phyloP scores from a whole-genome alignment of 495 filamentous ascomycete genomes.

The Penicillium soppii region DNA sequence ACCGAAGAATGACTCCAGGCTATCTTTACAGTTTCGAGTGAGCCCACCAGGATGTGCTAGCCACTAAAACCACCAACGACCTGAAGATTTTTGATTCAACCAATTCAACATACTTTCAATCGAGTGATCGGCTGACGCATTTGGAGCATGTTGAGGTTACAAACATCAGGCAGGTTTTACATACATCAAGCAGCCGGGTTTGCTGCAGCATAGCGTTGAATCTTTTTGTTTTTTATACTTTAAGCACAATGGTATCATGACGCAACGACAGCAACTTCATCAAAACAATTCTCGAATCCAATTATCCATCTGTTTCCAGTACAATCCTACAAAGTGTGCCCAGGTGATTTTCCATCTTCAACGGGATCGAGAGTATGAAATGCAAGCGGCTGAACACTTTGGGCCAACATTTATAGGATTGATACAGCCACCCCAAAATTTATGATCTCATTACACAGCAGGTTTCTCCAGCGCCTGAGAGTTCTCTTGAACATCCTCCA shows the following conservation, averaged over 20 bases:
- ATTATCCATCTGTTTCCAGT: too few relatives aligned
- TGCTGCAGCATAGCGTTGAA: slow-evolving; percentile 11
- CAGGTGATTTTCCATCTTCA: too few relatives aligned
- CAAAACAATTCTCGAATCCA: neutral
- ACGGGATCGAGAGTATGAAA: too few relatives aligned
- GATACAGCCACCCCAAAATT: too few relatives aligned
- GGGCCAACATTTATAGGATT: too few relatives aligned
- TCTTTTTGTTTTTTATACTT: neutral
- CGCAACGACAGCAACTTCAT: slow-evolving; percentile 2
- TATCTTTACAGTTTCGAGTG: too few relatives aligned
- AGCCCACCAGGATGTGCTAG: neutral
- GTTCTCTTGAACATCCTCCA: neutral
- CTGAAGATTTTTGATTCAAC: neutral
- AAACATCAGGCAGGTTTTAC: slow-evolving; percentile 4
- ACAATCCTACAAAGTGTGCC: too few relatives aligned
- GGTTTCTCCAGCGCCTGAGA: slow-evolving; percentile 1
- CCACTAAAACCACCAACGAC: neutral
- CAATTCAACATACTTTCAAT: neutral
- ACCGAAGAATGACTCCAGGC: too few relatives aligned
- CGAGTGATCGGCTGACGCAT: neutral
- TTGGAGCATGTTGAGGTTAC: neutral
- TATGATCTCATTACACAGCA: slow-evolving; percentile 5
- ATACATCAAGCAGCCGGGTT: slow-evolving; percentile 6
- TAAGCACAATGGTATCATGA: neutral
- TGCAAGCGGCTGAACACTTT: too few relatives aligned